Base-by-base conservation (phyloP, 2,329 filamentous ascomycete species). In the Thelonectria rubi region DNA sequence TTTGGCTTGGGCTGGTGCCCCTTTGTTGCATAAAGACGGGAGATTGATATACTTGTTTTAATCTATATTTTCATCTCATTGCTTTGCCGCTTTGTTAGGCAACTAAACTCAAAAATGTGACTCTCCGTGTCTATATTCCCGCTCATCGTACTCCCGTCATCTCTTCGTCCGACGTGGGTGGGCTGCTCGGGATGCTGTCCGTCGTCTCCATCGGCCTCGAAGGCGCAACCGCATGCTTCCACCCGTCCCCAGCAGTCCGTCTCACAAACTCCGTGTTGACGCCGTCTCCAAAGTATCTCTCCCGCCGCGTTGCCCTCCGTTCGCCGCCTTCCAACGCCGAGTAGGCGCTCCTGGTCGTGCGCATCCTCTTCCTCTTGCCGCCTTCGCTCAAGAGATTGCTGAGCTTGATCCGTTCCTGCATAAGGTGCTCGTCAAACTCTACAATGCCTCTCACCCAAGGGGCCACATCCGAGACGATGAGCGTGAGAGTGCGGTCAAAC, bases 391-490 rank as follows among this genome's bases (percentile, higher is more conserved):
- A 77, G 1, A 93, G 75, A 55, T 82, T 87, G 65, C 86, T 87
- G 10, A 91, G 76, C 17, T 84, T 83, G 8, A 86, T 74, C 11
- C 92, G 86, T 65, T 92, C 86, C 63, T 87, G 81, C 70, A 93
- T 90, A 1, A 95, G 83, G 1, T 82, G 83, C 18, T 87, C 80
- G 69, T 98, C 94, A 72, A 90, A 91, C 0, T 88, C 83, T 2
- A 94, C 88, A 62, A 99, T 98, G 39, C 85, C 84, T 11, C 96
- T 91, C n/a, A 98, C 86, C 74, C 92, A 98, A 0, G 96, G 95
- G 0, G 93, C 94, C 2, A 98, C 81, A 65, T 99, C 95, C 12
- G 89, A 79, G 0, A 86, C 83, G 32, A 97, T 86, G 18, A 89
- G 80, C 0, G 77, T 75, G 69, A 91, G 79, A 0, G 88, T 87